These are phyloP conservation scores for Corymbia maculata DNA, from an alignment of 345 rosid species.

Conservation along the genomic window DNA sequence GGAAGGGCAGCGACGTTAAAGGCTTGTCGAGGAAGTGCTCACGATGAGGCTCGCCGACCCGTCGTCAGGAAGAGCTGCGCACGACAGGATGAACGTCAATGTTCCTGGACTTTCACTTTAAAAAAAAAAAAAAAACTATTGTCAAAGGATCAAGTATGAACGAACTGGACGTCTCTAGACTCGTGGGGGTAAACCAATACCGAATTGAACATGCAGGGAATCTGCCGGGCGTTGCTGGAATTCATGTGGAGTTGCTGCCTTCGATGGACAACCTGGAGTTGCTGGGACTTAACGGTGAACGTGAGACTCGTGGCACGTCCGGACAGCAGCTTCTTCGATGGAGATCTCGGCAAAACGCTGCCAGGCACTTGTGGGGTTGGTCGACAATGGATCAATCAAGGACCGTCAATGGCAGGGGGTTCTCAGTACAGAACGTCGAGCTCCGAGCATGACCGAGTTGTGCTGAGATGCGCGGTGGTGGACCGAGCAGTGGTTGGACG, in stretches of 20 bases:
- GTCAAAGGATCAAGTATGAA: background rate
- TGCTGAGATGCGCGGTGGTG: background rate
- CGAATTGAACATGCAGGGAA: background rate
- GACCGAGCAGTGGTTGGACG: background rate
- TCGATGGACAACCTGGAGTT: too few relatives aligned
- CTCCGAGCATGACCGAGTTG: background rate
- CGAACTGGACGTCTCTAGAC: background rate
- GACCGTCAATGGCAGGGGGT: background rate
- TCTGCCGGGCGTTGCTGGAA: too few relatives aligned
- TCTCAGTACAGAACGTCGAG: background rate
- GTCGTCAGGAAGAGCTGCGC: background rate
- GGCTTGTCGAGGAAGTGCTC: background rate
- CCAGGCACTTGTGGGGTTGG: background rate
- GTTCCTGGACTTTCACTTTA: background rate
- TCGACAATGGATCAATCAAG: background rate
- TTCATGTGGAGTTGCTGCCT: too few relatives aligned
- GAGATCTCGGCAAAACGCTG: background rate
- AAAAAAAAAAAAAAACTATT: too few relatives aligned
- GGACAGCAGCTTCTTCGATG: too few relatives aligned
- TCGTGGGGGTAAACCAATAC: background rate
- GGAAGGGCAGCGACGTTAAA: background rate
- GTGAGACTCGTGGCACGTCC: too few relatives aligned
- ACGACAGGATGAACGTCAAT: background rate
- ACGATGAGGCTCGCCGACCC: background rate
- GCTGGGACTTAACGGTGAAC: too few relatives aligned